These are phyloP conservation scores for Bretschneidera sinensis DNA, from an alignment of 345 rosid species.

Conservation along the genomic window DNA sequence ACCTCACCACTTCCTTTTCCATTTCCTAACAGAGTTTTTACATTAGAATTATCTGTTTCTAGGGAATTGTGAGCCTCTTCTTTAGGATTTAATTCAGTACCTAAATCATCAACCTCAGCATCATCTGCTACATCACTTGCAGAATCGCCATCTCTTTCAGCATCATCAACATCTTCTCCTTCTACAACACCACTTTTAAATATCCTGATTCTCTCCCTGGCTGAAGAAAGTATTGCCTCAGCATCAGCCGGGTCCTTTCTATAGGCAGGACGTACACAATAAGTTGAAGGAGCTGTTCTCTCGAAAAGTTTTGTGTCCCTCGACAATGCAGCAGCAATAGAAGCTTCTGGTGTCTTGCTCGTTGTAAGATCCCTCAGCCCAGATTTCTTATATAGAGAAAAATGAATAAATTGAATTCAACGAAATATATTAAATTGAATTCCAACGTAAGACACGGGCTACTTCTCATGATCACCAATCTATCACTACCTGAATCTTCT, in stretches of 20 bases:
- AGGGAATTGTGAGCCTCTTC: conserved; percentile 29
- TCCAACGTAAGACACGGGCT: not conserved
- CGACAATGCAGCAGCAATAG: conserved; percentile 89
- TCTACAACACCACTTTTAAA: conserved; percentile 58
- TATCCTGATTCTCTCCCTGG: conserved; percentile 62
- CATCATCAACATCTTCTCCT: conserved; percentile 75
- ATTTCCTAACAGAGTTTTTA: conserved; percentile 27
- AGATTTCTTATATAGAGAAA: conserved; percentile 47
- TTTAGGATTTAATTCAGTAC: conserved; percentile 39
- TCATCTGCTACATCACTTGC: conserved; percentile 78
- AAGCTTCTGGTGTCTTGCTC: conserved; percentile 97
- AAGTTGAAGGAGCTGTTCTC: conserved; percentile 93
- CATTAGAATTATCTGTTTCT: conserved; percentile 18
- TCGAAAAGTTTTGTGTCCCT: conserved; percentile 88
- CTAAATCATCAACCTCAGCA: conserved; percentile 62
- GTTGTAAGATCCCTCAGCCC: conserved; percentile 89
- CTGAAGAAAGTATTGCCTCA: conserved; percentile 66
- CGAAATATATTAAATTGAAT: conserved; percentile 3
- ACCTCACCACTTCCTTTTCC: conserved; percentile 26
- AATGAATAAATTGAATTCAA: not conserved
- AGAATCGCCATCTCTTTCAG: conserved; percentile 82
- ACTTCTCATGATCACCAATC: not conserved
- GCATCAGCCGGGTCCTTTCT: conserved; percentile 74
- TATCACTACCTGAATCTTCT: conserved; percentile 74
- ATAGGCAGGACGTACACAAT: conserved; percentile 77